Evolutionary conservation across 345 rosid genomes (phyloP).

Genomic region (Corchorus olitorius): DNA sequence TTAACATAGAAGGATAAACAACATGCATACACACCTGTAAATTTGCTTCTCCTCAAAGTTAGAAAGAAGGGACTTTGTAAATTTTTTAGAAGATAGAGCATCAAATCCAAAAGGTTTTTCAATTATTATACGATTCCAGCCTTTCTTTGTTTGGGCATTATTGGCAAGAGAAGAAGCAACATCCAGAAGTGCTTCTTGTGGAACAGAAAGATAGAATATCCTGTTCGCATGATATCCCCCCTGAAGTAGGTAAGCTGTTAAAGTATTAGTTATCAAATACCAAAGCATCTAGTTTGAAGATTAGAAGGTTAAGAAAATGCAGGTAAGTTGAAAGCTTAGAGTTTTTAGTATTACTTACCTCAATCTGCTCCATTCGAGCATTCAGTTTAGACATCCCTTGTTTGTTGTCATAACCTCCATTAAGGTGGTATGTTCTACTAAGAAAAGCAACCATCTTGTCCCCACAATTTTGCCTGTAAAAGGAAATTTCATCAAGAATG

Average conservation of each 20-base stretch:
- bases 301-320: neutral
- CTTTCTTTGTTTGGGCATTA: constrained; percentile 58
- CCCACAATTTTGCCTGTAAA: constrained; percentile 57
- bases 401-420: constrained; percentile 64
- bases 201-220: constrained; percentile 77
- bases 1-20: constrained; percentile 1
- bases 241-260: constrained; percentile 47
- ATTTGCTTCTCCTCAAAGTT: constrained; percentile 67
- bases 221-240: constrained; percentile 57
- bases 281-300: constrained; percentile 16
- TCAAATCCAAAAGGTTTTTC: constrained; percentile 85
- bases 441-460: constrained; percentile 69
- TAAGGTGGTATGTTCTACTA: constrained; percentile 56
- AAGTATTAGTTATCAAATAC: constrained; percentile 31
- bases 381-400: constrained; percentile 66
- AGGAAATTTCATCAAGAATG: neutral
- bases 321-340: neutral
- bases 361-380: constrained; percentile 63
- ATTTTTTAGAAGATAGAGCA: constrained; percentile 48
- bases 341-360: constrained; percentile 40
- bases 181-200: constrained; percentile 81
- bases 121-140: constrained; percentile 75
- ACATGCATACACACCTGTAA: constrained; percentile 52
- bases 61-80: constrained; percentile 62
- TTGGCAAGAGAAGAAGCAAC: constrained; percentile 60